Base-by-base conservation (phyloP, 106 monocot species). In the Dactylorhiza incarnata region DNA sequence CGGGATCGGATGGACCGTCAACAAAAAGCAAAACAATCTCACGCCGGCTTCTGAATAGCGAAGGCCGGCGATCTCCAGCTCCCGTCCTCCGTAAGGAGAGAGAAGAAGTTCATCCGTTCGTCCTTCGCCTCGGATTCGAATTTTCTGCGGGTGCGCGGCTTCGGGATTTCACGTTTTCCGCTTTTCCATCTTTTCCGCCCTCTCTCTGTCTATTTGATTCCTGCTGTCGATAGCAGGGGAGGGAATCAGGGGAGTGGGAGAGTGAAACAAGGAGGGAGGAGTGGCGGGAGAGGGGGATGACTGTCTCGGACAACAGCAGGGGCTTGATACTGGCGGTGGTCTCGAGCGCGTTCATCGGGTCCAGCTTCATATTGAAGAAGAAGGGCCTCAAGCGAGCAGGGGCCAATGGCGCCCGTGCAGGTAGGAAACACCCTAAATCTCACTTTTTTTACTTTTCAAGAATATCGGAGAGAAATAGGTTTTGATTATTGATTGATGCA, bases 341-440 rank as follows among this genome's bases (percentile, higher is more conserved):
- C 11, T 89, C 89, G 1, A 83, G 86, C 77, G 82, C 82, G 26
- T 89, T 89, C 72, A 89, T 89, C 72, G 89, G 89, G 5, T 62
- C 86, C 22, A 86, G 86, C 84, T 86, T 92, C 76, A 88, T 92
- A 68, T 58, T 92, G 11, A 92, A 92, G 84, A 92, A 92, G 83
- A 92, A 89, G 76, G 91, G 91, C n/a, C 89, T 92, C 52, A 82
- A 81, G 55, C 84, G 88, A 59, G 88, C 91, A 8, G 86, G 82
- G 16, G 78, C 81, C 51, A 52, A 29, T 49, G 91, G 86, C 46
- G 67, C 49, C 10, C 79, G 84, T 3, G 91, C 91, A 56, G 91
- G 91, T 89, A 22, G 15, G 8, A 7, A 16, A 73, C 48, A 23
- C 11, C 37, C 14, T 52, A 67, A 53, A 52, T 66, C 29, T 65